phyloP scores from a whole-genome alignment of 306 rosid genomes.

The Begonia loranthoides region DNA sequence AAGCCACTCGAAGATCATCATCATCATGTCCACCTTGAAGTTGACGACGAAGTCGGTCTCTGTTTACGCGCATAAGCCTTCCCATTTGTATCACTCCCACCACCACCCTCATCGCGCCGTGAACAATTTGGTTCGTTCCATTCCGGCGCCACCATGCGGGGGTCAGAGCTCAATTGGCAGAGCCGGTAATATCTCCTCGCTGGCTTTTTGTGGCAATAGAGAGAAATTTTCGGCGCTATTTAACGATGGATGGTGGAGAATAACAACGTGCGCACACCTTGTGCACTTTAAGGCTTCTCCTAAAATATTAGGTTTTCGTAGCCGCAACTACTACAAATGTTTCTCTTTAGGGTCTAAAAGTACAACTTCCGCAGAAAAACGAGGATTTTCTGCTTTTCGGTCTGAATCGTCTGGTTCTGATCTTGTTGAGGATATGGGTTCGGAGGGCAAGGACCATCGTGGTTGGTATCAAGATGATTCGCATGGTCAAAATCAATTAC shows the following conservation, averaged over 20 bases:
- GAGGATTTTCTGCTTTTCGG: conserved; percentile 14
- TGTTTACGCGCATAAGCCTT: conserved; percentile 8
- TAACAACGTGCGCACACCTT: conserved; percentile 19
- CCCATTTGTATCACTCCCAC: background rate
- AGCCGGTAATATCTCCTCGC: background rate
- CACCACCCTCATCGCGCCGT: background rate
- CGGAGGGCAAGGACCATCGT: conserved; percentile 28
- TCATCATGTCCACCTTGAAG: conserved; percentile 11
- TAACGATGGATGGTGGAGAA: conserved; percentile 14
- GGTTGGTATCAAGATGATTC: conserved; percentile 23
- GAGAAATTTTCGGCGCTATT: conserved; percentile 4
- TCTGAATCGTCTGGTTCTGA: conserved; percentile 25
- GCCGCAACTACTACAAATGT: conserved; percentile 8
- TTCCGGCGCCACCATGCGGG: conserved; percentile 1
- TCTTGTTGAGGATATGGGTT: conserved; percentile 36
- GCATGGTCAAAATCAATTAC: conserved; percentile 12
- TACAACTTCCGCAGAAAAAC: conserved; percentile 12
- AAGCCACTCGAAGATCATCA: no score
- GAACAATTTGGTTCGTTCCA: conserved; percentile 1
- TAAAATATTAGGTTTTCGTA: conserved; percentile 18
- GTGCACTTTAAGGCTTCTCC: conserved; percentile 21
- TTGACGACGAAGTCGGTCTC: conserved; percentile 15
- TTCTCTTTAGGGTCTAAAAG: conserved; percentile 7
- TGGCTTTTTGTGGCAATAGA: background rate
- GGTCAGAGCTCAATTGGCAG: background rate